These are phyloP conservation scores for Avicennia marina DNA, from an alignment of 257 asterid genomes.

Conservation along the genomic window DNA sequence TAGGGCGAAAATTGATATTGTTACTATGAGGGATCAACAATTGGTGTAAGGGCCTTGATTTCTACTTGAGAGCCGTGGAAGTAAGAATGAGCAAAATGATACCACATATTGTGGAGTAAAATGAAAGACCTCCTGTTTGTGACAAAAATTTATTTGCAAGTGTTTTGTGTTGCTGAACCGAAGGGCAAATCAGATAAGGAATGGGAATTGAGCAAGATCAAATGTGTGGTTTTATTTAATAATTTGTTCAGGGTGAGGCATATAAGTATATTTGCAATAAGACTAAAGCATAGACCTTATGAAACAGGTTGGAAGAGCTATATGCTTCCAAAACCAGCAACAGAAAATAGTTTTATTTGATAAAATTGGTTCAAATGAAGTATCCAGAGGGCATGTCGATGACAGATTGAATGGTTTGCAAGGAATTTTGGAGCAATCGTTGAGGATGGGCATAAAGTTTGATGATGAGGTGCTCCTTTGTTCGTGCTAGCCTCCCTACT, in stretches of 20 bases:
- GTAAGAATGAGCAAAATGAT: no score
- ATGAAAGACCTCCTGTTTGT: no score
- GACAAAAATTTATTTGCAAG: background rate
- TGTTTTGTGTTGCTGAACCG: background rate
- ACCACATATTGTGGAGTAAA: no score
- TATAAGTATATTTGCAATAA: background rate
- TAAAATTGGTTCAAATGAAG: background rate
- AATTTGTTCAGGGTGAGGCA: background rate
- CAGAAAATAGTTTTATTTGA: background rate
- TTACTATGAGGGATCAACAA: no score
- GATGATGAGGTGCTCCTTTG: slow-evolving; percentile 4
- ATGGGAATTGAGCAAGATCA: background rate
- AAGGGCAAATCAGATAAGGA: background rate
- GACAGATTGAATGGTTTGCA: background rate
- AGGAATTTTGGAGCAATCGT: background rate
- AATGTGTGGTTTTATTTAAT: background rate
- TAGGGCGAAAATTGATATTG: no score
- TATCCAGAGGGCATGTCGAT: background rate
- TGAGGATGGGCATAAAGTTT: slow-evolving; percentile 6
- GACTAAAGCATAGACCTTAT: background rate
- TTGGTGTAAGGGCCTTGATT: no score
- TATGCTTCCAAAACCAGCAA: background rate
- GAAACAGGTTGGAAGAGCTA: background rate
- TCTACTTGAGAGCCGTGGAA: no score
- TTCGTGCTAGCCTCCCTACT: background rate